These are phyloP conservation scores for Colletotrichum agaves DNA, from an alignment of 2,329 filamentous ascomycete species.

Conservation along the genomic window DNA sequence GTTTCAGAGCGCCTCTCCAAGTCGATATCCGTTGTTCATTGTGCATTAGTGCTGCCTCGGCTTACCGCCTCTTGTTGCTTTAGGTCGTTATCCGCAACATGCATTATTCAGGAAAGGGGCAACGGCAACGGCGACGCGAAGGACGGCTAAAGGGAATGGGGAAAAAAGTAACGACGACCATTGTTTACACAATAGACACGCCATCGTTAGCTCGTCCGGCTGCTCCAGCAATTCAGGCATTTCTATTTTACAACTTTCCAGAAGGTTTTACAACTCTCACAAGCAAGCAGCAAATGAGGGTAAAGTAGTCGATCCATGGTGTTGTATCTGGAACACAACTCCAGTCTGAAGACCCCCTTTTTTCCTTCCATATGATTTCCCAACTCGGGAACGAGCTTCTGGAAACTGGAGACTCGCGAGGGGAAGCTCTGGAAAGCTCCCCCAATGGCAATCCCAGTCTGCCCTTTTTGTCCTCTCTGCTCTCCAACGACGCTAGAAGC, in stretches of 20 bases:
- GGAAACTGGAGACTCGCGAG: slow-evolving; percentile 3
- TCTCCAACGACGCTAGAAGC: slow-evolving; percentile 19
- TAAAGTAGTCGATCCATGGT: too few relatives aligned
- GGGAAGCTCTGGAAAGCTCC: slow-evolving; percentile 28
- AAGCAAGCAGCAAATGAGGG: too few relatives aligned
- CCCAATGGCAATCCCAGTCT: slow-evolving; percentile 21
- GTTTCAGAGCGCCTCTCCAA: slow-evolving; percentile 27
- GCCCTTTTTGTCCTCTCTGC: background rate
- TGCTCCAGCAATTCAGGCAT: slow-evolving; percentile 19
- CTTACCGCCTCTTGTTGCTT: slow-evolving; percentile 26
- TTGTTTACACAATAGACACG: slow-evolving; percentile 9
- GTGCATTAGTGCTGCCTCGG: slow-evolving; percentile 13
- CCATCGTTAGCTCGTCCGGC: slow-evolving; percentile 12
- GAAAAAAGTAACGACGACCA: background rate
- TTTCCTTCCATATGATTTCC: slow-evolving; percentile 13
- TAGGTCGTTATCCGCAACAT: slow-evolving; percentile 9
- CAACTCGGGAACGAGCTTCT: slow-evolving; percentile 24
- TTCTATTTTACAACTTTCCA: too few relatives aligned
- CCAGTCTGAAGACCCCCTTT: slow-evolving; percentile 6
- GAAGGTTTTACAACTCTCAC: too few relatives aligned
- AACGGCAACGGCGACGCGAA: background rate
- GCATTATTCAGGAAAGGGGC: slow-evolving; percentile 8
- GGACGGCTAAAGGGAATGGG: background rate
- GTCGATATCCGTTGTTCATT: slow-evolving; percentile 1
- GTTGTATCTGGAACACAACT: slow-evolving; percentile 33